Evolutionary conservation across 306 rosid genomes (phyloP).

Genomic region (Begonia masoniana): DNA sequence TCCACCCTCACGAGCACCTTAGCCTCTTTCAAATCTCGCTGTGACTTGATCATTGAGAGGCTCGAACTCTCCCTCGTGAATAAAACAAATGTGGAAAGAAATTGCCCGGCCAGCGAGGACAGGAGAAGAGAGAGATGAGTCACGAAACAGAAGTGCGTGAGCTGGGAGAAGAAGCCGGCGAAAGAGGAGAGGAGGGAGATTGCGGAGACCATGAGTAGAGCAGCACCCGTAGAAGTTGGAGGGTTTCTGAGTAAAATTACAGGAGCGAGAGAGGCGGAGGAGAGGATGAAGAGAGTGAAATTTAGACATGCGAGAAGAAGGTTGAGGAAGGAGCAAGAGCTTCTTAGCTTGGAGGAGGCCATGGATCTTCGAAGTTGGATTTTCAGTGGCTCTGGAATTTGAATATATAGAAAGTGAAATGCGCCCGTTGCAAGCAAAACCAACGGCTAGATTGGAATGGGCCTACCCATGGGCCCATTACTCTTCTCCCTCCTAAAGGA

Average conservation of each 20-base stretch:
- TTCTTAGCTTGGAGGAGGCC: constrained; percentile 3
- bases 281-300: constrained; percentile 47
- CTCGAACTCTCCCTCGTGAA: constrained; percentile 48
- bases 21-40: constrained; percentile 49
- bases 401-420: constrained; percentile 21
- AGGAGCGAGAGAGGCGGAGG: constrained; percentile 53
- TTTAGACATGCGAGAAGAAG: constrained; percentile 47
- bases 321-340: constrained; percentile 60
- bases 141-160: constrained; percentile 47
- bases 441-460: constrained; percentile 44
- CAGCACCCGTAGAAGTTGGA: constrained; percentile 63
- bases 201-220: constrained; percentile 49
- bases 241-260: constrained; percentile 55
- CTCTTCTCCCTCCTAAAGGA: constrained; percentile 41
- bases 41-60: constrained; percentile 35
- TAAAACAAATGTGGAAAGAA: constrained; percentile 36
- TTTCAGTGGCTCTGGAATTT: constrained; percentile 6
- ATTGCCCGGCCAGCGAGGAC: constrained; percentile 35
- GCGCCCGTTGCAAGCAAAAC: constrained; percentile 31
- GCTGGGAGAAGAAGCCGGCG: constrained; percentile 62
- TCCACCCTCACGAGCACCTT: constrained; percentile 54
- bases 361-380: background rate
- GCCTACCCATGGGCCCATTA: constrained; percentile 16
- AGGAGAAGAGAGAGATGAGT: constrained; percentile 48
- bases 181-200: constrained; percentile 56